Evolutionary conservation across 495 filamentous ascomycete species (phyloP), one percentile per base, ranked within the genome.

Genomic region (Tuber aestivum): DNA sequence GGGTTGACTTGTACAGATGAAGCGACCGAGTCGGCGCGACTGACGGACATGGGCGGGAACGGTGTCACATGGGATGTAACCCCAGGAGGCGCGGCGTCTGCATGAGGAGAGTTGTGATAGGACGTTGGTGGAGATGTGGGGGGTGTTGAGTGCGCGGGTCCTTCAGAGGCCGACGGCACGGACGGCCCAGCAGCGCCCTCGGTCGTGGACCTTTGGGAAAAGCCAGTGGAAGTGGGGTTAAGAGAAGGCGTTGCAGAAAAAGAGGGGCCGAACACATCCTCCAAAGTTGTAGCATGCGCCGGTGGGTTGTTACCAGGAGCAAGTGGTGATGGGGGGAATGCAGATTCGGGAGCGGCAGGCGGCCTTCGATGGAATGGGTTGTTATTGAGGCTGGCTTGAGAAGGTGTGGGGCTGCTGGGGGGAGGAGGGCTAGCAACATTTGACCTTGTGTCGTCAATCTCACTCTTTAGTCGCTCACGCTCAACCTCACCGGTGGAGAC

Each of bases 401-500:
- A 79, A 37, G 79, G 79, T 2, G 82, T 83, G 1, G 82, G 82
- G 41, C 81, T 83, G 16, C 79, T 78, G 1, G 82, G 82, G 27
- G 85, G 77, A 85, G 83, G 78, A 86, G 74, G 85, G 82, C 73
- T 80, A 73, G 79, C 79, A 75, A 79, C 86, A 83, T 81, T 87
- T 81, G 72, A 84, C 75, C 85, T 80, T 35, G 77, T 79, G 41
- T 89, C 89, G 41, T 92, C 90, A 56, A 92, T 91, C 79, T 97
- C 94, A 12, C 84, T 84, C 84, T 94, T 93, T 56, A 95, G 83
- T 84, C 92, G 95, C 65, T 97, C 94, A 23, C 91, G 88, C 81
- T 98, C 95, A 42, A 87, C 88, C 84, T 99, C 96, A 76, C 90
- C 91, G 1, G 95, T 97, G 48, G 92, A 88, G 70, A 97, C 87